Conservation (phyloP, 768 basidiomycete species). For the Leccinum longicurvipes region DNA sequence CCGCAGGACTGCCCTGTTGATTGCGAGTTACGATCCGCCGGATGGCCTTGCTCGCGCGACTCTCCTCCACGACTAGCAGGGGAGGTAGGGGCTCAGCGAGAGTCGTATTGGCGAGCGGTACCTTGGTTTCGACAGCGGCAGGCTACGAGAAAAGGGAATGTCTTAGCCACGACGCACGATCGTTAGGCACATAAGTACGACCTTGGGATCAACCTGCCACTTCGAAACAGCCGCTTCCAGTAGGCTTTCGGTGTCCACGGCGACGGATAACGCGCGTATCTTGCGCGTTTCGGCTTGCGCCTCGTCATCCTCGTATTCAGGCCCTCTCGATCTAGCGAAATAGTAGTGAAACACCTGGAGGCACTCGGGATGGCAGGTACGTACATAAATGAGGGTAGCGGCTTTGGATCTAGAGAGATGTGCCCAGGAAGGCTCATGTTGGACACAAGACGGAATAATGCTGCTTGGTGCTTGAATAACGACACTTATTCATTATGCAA, state of each 20-base stretch:
- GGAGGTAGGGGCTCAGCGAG: slow-evolving; percentile 10
- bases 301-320: slow-evolving; percentile 47
- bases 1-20: not conserved
- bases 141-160: slow-evolving; percentile 8
- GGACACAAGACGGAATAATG: slow-evolving; percentile 53
- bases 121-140: slow-evolving; percentile 8
- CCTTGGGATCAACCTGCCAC: slow-evolving; percentile 21
- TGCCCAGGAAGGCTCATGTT: slow-evolving; percentile 25
- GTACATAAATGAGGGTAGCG: slow-evolving; percentile 36
- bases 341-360: not conserved
- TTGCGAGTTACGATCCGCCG: not conserved
- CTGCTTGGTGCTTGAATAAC: not conserved
- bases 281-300: slow-evolving; percentile 42
- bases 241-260: slow-evolving; percentile 35
- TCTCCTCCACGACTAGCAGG: slow-evolving; percentile 25
- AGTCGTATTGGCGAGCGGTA: not conserved
- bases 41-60: not conserved
- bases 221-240: slow-evolving; percentile 20
- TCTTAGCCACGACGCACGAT: not conserved
- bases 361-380: slow-evolving; percentile 5
- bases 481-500: not conserved
- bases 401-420: slow-evolving; percentile 44
- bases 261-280: slow-evolving; percentile 36
- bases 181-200: not conserved
- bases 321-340: slow-evolving; percentile 42